Base-by-base conservation (phyloP, 441 rosid species). In the Brassica hybrid region DNA sequence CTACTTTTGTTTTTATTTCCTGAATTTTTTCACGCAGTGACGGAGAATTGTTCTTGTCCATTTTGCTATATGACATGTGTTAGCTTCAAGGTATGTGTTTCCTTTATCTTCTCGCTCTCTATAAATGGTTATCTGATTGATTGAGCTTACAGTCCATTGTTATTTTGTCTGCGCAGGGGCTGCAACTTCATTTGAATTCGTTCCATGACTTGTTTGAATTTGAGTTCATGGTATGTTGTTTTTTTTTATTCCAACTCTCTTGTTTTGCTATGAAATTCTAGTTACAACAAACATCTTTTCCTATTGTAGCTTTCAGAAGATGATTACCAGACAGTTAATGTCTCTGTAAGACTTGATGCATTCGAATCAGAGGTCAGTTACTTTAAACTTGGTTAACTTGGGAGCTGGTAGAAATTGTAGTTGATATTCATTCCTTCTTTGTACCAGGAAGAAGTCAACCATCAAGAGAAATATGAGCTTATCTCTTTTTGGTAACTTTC, bases 31-130 rank as follows among this genome's bases (percentile, higher is more conserved):
- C 23, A 21, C 87, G 94, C 91, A 94, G 98, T 92, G 61, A 91
- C 87, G 65, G 95, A 89, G 78, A 89, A 91, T 76, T 92, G 82
- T 80, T 88, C 94, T 82, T 94, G 97, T 83, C 97, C 98, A 4
- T 94, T 94, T 83, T 94, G 98, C 86, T 81, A 74, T 76, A 85
- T 89, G 88, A 87, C 75, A 76, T 89, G 98, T 78, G 88, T 87
- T 79, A 88, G 85, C 80, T 89, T 89, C 83, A 84, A 91, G 98
- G 98, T 94, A 56, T 64, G 36, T 57, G 2, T 75, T 43, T 11
- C 27, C 27, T 25, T 25, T 25, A 25, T 25, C 27, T 25, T 25
- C 27, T 25, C 27, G 27, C 27, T 25, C 27, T 25, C 27, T 25
- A 25, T 25, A 25, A 25, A 25, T 25, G 27, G 27, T 25, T 25